Evolutionary conservation across 2,329 filamentous ascomycete species (phyloP).

Genomic region (Colletotrichum cordylinicola): DNA sequence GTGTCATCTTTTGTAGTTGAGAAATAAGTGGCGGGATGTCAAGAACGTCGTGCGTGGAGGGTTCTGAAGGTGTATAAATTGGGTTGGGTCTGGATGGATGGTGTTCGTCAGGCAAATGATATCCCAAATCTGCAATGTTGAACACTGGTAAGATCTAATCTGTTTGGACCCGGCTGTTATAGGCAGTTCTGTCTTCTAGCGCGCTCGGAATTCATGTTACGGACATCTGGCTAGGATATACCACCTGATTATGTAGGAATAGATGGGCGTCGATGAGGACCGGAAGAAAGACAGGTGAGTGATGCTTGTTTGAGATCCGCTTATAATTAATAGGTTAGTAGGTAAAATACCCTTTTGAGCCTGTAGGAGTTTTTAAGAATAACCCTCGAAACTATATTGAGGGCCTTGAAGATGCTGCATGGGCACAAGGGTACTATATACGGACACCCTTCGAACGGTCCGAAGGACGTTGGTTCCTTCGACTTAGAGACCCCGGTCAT

Average conservation of each 20-base stretch:
- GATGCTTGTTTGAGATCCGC: fast-evolving
- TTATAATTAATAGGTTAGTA: fast-evolving
- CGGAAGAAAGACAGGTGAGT: neutral
- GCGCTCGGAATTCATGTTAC: neutral
- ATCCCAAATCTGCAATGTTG: fast-evolving
- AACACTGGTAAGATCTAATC: fast-evolving
- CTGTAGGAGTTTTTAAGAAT: fast-evolving
- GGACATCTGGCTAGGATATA: fast-evolving
- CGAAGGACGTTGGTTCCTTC: neutral
- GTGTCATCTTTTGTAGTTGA: neutral
- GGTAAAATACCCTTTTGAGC: fast-evolving
- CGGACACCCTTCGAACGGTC: fast-evolving
- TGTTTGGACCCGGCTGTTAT: fast-evolving
- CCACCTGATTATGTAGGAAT: neutral
- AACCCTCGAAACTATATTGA: fast-evolving
- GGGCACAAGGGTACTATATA: neutral
- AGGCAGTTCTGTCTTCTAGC: fast-evolving
- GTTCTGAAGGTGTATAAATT: neutral
- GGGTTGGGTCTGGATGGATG: neutral
- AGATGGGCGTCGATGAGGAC: neutral
- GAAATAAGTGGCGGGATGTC: neutral
- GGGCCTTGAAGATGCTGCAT: neutral
- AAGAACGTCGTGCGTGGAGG: neutral
- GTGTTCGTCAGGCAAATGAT: neutral
- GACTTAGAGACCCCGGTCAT: neutral